phyloP scores from a whole-genome alignment of 2,329 filamentous ascomycete species.

The Helminthosporium solani region DNA sequence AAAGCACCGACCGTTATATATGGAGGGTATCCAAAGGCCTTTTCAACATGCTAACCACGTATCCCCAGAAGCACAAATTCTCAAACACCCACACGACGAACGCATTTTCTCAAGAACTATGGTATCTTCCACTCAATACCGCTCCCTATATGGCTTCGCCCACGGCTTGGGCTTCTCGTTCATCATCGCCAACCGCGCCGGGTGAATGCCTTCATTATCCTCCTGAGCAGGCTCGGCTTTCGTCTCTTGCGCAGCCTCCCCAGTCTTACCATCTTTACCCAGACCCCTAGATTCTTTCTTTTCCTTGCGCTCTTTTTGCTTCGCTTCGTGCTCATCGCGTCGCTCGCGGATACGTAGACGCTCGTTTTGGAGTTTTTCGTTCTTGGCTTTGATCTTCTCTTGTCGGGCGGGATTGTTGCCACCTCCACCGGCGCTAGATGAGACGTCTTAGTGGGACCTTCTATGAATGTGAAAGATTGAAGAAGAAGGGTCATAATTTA shows the following conservation, averaged over 20 bases:
- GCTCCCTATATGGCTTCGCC: not conserved
- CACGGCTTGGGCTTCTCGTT: conserved; percentile 8
- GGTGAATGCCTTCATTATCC: conserved; percentile 38
- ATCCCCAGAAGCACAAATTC: too few species aligned
- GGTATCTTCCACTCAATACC: not conserved
- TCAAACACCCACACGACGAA: too few species aligned
- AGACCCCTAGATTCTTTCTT: conserved; percentile 39
- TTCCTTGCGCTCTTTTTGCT: conserved; percentile 43
- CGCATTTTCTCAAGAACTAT: too few species aligned
- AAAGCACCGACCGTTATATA: too few species aligned
- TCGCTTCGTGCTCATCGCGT: conserved; percentile 44
- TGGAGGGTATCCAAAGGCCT: too few species aligned
- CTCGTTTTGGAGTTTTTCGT: conserved; percentile 76
- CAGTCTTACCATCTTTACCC: conserved; percentile 10
- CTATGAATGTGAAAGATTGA: not conserved
- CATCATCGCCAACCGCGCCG: conserved; percentile 41
- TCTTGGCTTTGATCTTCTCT: conserved; percentile 81
- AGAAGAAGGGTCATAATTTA: conserved; percentile 47
- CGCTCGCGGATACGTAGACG: conserved; percentile 55
- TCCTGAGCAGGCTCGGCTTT: conserved; percentile 11
- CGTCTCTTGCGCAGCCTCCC: conserved; percentile 12
- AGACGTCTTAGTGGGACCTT: conserved; percentile 10
- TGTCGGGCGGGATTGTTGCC: conserved; percentile 71
- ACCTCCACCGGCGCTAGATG: conserved; percentile 73
- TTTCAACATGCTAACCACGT: too few species aligned